Conservation (phyloP, 352 stramenopile genomes). For the Thalassiosira hispida region DNA sequence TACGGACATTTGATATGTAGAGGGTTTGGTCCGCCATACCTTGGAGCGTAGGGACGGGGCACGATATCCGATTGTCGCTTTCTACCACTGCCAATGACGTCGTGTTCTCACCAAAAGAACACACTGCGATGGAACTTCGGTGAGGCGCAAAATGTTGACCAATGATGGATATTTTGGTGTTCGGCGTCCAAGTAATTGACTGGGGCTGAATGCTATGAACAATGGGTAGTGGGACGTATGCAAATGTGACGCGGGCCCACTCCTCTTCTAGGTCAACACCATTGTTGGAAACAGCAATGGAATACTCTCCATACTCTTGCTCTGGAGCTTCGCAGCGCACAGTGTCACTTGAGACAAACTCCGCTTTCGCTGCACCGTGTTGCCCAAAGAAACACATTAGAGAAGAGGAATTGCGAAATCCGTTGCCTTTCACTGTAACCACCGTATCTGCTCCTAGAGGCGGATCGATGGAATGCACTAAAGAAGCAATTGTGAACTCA, state of each 20-base stretch:
- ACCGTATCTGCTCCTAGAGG: slow-evolving; percentile 15
- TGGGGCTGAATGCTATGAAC: slow-evolving; percentile 25
- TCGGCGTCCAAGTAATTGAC: slow-evolving; percentile 13
- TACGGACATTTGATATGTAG: slow-evolving; percentile 17
- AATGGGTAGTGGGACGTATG: slow-evolving; percentile 30
- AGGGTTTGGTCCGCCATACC: neutral
- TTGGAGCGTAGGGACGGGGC: slow-evolving; percentile 14
- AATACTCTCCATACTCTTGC: slow-evolving; percentile 20
- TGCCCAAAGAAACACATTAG: slow-evolving; percentile 27
- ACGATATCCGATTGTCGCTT: slow-evolving; percentile 14
- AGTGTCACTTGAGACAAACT: slow-evolving; percentile 31
- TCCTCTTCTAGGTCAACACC: slow-evolving; percentile 39
- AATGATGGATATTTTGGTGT: slow-evolving; percentile 16
- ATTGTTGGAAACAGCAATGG: slow-evolving; percentile 44
- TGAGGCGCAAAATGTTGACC: slow-evolving; percentile 31
- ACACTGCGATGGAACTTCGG: neutral
- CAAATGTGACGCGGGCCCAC: slow-evolving; percentile 18
- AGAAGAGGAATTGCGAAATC: slow-evolving; percentile 30
- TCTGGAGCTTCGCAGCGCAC: slow-evolving; percentile 17
- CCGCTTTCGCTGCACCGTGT: neutral
- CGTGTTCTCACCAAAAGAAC: slow-evolving; percentile 23
- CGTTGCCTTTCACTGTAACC: slow-evolving; percentile 21
- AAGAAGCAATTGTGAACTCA: slow-evolving; percentile 30
- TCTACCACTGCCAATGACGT: slow-evolving; percentile 28
- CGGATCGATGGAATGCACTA: slow-evolving; percentile 33